Evolutionary conservation across 164 flowering plant species (phyloP).

Genomic region (Dillenia suffruticosa): DNA sequence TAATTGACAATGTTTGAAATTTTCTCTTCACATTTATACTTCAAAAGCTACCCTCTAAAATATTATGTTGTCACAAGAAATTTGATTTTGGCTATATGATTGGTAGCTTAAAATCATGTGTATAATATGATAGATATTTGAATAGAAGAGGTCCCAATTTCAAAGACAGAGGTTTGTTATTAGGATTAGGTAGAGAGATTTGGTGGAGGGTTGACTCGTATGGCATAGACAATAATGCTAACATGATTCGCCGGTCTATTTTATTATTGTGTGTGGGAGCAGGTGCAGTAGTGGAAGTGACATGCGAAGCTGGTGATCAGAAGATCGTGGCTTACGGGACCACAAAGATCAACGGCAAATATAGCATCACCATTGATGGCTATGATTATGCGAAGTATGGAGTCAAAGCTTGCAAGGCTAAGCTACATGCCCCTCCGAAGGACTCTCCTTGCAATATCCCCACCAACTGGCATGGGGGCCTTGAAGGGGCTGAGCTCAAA

Average conservation of each 20-base stretch:
- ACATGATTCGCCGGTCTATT: neutral
- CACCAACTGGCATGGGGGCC: slow-evolving; percentile 44
- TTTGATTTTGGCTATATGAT: too few relatives aligned
- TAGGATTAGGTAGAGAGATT: too few relatives aligned
- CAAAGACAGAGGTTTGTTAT: too few relatives aligned
- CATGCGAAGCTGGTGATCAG: slow-evolving; percentile 54
- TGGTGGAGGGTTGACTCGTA: too few relatives aligned
- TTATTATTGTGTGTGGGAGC: slow-evolving; percentile 8
- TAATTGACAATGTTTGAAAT: too few relatives aligned
- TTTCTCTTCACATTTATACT: too few relatives aligned
- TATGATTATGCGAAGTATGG: slow-evolving; percentile 54
- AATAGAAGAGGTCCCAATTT: too few relatives aligned
- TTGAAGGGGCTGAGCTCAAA: slow-evolving; percentile 39
- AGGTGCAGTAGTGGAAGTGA: slow-evolving; percentile 73
- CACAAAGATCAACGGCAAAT: slow-evolving; percentile 70
- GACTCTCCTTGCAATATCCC: slow-evolving; percentile 60
- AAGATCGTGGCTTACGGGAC: slow-evolving; percentile 50
- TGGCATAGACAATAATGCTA: neutral
- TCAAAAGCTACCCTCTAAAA: too few relatives aligned
- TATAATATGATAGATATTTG: too few relatives aligned
- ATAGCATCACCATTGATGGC: slow-evolving; percentile 41
- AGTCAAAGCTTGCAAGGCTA: slow-evolving; percentile 54
- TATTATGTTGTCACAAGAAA: too few relatives aligned
- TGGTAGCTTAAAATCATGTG: too few relatives aligned
- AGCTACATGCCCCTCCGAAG: slow-evolving; percentile 59